A percentile compares a stretch with the other conserved stretches of the same genome.
Evolutionary conservation across 345 rosid species (phyloP).

Genomic region (Eucalyptus leucophloia): DNA sequence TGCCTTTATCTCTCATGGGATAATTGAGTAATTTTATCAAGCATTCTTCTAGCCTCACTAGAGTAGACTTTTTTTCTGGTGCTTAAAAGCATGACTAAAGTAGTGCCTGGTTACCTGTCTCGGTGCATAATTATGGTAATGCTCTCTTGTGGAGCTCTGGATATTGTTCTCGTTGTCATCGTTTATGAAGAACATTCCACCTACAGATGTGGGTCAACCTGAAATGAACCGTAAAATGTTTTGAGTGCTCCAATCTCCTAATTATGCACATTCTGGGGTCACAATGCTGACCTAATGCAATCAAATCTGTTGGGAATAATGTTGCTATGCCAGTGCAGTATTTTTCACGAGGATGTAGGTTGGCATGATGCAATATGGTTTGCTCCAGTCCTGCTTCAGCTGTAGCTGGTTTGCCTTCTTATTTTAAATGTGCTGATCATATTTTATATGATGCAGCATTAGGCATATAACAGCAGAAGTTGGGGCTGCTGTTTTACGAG

Average conservation of each 20-base stretch:
- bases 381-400: not conserved
- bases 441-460: constrained; percentile 42
- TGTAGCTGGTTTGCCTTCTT: not conserved
- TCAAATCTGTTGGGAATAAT: not conserved
- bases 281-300: not conserved
- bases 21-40: not conserved
- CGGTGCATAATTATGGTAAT: not conserved
- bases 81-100: not conserved
- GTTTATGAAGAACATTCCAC: not conserved
- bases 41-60: not conserved
- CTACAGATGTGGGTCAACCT: not conserved
- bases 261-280: not conserved
- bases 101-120: not conserved
- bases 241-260: not conserved
- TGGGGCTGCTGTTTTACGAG: constrained; percentile 82
- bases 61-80: not conserved
- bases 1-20: not conserved
- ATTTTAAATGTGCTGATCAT: not conserved
- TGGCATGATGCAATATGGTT: not conserved
- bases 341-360: not conserved
- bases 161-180: not conserved
- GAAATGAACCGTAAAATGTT: not conserved
- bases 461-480: constrained; percentile 90
- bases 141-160: not conserved
- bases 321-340: not conserved